Base-by-base conservation (phyloP, 495 filamentous ascomycete species). In the Lepraria neglecta region DNA sequence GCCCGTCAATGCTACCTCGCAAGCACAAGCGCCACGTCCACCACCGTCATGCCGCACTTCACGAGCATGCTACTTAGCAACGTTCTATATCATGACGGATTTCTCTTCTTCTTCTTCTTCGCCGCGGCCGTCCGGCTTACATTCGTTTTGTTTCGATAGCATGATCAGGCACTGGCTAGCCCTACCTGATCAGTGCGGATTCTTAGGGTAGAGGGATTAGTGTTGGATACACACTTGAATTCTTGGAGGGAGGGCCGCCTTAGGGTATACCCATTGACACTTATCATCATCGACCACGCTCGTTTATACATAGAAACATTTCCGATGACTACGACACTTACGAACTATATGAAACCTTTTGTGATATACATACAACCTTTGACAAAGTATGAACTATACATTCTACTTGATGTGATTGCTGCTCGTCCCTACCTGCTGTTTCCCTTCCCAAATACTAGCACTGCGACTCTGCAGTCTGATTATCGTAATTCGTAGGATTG, bases 21-120 rank as follows among this genome's bases (percentile, higher is more conserved):
- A 52, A 52, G 48, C 48, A 52, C 48, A 52, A 52, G 48, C 28
- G 48, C 15, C 48, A 52, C 48, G 28, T 31, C 28, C 35, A 38
- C 35, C 48, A 52, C 17, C 48, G 48, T 17, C 48, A 52, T 4
- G 48, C 48, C 3, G 48, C 48, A 24, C 6, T 52, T 31, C 48
- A 52, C 31, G 48, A 52, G 27, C 48, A 52, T n/a, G 28, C 28
- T 31, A 38, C 35, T 38, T 38, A 38, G 35, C 35, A 38, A 38
- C 35, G 1, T 38, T 38, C 35, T 38, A 10, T 38, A 38, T 38
- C 35, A 38, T 12, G 2, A 38, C 7, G 35, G 35, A 7, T 38
- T 38, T 38, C 7, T 38, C 35, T 38, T 38, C 35, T 52, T 21
- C 15, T 14, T 17, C 12, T 52, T 21, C 15, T 14, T 17, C 12